Evolutionary conservation across 2,329 filamentous ascomycete genomes (phyloP).

Genomic region (Chlorencoelia australis): DNA sequence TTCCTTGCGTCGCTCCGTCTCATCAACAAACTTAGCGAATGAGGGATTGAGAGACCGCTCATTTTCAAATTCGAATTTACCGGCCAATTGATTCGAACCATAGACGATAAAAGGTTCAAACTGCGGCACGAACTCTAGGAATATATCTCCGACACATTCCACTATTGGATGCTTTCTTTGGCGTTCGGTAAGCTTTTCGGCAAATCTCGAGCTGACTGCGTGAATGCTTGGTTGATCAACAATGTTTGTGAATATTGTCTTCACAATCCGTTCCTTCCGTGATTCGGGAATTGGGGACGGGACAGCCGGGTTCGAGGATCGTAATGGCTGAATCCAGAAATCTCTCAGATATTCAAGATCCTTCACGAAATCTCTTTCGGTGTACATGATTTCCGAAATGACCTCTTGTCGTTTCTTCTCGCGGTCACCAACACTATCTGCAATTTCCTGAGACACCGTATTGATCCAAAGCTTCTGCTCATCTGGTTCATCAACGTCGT

Average conservation of each 20-base stretch:
- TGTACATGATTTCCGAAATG: conserved; percentile 98
- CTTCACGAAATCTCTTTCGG: conserved; percentile 96
- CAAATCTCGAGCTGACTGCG: conserved; percentile 79
- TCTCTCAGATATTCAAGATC: conserved; percentile 94
- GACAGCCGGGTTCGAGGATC: conserved; percentile 52
- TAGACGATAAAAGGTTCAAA: conserved; percentile 97
- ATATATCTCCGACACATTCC: conserved; percentile 83
- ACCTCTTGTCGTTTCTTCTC: conserved; percentile 98
- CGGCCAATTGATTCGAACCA: conserved; percentile 89
- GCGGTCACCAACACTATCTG: conserved; percentile 76
- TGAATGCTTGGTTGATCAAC: conserved; percentile 76
- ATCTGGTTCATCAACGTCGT: conserved; percentile 82
- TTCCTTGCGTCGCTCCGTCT: conserved; percentile 91
- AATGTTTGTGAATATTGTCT: conserved; percentile 91
- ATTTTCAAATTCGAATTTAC: conserved; percentile 96
- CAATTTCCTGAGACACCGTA: conserved; percentile 89
- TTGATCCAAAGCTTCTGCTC: conserved; percentile 99
- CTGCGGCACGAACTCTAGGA: conserved; percentile 80
- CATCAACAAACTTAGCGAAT: conserved; percentile 88
- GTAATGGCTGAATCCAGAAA: conserved; percentile 94
- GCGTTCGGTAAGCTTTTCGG: conserved; percentile 75
- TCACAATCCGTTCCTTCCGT: conserved; percentile 80
- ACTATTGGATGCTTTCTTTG: conserved; percentile 90
- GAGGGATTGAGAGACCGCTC: conserved; percentile 78
- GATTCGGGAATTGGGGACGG: conserved; percentile 82